Evolutionary conservation across 208 protist species (phyloP).

Genomic region (Angomonas deanei): DNA sequence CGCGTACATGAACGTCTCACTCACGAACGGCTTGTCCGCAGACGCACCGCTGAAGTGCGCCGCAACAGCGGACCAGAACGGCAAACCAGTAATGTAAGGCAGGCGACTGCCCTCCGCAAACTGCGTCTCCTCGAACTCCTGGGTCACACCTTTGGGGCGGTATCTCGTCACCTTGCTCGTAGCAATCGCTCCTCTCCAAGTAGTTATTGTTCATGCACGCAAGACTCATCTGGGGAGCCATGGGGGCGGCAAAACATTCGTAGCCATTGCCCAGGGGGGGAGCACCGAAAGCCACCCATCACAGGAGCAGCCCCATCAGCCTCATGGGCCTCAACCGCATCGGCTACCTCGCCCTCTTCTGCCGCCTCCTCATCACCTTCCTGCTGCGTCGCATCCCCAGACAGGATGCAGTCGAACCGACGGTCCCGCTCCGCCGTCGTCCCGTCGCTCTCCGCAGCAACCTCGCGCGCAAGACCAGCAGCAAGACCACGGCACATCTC

Average conservation of each 20-base stretch:
- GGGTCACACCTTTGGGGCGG: constrained; percentile 4
- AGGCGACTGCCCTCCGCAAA: background rate
- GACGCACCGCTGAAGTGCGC: constrained; percentile 1
- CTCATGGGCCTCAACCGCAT: no score
- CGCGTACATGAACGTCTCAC: constrained; percentile 2
- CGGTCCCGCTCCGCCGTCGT: constrained; percentile 8
- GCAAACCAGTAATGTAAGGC: background rate
- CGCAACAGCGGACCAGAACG: background rate
- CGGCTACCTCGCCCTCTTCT: no score
- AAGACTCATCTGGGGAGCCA: no score
- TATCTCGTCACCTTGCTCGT: no score
- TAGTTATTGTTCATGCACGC: no score
- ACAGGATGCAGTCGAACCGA: constrained; percentile 8
- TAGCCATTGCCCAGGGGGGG: no score
- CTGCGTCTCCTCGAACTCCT: constrained; percentile 14
- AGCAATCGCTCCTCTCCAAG: no score
- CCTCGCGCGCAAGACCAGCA: background rate
- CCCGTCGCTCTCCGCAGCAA: background rate
- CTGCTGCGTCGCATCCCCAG: background rate
- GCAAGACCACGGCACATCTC: constrained; percentile 1
- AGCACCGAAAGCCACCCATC: no score
- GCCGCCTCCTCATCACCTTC: no score
- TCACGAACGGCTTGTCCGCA: background rate
- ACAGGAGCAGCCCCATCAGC: no score
- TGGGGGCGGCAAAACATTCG: no score